Percentiles rank a stretch among this genome's conserved stretches.
These are phyloP conservation scores for Coniferiporia weirii DNA, from an alignment of 1,284 basidiomycete species.

Conservation along the genomic window DNA sequence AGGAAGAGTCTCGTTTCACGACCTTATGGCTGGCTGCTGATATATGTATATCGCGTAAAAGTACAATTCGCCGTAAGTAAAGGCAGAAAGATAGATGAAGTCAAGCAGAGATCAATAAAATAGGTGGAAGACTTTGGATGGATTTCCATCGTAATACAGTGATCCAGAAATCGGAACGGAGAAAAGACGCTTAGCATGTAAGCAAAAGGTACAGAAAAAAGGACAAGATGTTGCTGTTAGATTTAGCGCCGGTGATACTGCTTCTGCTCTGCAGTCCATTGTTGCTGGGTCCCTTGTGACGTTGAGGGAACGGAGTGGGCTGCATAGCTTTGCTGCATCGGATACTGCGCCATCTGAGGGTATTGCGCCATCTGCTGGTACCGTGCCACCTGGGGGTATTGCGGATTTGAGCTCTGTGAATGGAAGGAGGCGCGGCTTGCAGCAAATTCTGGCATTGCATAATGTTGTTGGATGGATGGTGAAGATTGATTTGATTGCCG, in stretches of 20 bases:
- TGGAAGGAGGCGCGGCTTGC: constrained; percentile 13
- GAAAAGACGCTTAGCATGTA: not conserved
- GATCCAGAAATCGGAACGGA: not conserved
- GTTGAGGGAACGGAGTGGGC: not conserved
- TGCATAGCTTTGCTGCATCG: constrained; percentile 3
- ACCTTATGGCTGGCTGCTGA: not conserved
- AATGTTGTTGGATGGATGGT: not conserved
- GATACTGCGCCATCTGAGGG: constrained; percentile 3
- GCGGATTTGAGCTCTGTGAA: not conserved
- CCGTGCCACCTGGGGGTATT: too few species aligned
- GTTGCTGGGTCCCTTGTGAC: not conserved
- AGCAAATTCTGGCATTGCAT: constrained; percentile 4
- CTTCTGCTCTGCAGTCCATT: constrained; percentile 9
- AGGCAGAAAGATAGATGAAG: not conserved
- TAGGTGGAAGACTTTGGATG: not conserved
- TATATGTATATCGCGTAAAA: not conserved
- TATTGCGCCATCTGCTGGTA: constrained; percentile 6
- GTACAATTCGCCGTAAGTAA: not conserved
- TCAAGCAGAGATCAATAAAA: not conserved
- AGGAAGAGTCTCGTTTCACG: not conserved
- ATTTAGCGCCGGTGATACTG: constrained; percentile 7
- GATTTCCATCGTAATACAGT: not conserved
- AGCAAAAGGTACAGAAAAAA: not conserved
- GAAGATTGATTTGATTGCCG: not conserved
- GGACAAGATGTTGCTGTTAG: not conserved